These are phyloP conservation scores for Erodium moschatum DNA, from an alignment of 441 rosid genomes.

Conservation along the genomic window DNA sequence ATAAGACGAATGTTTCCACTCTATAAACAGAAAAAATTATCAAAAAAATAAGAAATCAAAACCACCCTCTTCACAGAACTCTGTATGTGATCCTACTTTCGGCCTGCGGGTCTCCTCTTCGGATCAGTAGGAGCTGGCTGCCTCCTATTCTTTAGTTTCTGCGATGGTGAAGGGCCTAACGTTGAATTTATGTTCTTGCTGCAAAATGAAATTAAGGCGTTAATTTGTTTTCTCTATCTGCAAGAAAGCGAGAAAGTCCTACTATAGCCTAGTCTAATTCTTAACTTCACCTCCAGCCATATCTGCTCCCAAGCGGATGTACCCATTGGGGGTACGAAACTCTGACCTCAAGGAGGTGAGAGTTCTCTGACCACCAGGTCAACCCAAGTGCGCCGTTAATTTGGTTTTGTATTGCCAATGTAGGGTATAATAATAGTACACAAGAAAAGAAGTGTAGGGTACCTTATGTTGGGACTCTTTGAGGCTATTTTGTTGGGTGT, in stretches of 20 bases:
- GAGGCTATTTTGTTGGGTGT: conserved; percentile 43
- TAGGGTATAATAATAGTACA: neutral
- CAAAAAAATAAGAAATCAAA: conserved; percentile 15
- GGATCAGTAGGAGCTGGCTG: conserved; percentile 44
- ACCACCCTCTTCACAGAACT: conserved; percentile 19
- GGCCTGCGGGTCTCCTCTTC: conserved; percentile 48
- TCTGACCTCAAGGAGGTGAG: too few species aligned
- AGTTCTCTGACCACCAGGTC: too few species aligned
- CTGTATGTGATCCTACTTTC: conserved; percentile 35
- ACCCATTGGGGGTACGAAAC: too few species aligned
- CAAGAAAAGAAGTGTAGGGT: neutral
- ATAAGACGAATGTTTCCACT: neutral
- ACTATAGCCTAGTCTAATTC: too few species aligned
- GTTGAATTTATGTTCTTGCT: conserved; percentile 43
- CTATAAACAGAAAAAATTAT: conserved; percentile 21
- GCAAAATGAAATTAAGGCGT: conserved; percentile 17
- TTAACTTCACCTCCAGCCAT: too few species aligned
- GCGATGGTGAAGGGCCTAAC: conserved; percentile 56
- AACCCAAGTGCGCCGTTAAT: too few species aligned
- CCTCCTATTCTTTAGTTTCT: conserved; percentile 49
- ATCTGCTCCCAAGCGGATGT: too few species aligned
- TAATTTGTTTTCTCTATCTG: neutral
- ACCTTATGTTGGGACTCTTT: conserved; percentile 55
- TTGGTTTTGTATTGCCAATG: neutral
- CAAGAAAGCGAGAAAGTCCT: too few species aligned